Conservation (phyloP, 176 grass and related monocot genomes). For the Carex scoparia region DNA sequence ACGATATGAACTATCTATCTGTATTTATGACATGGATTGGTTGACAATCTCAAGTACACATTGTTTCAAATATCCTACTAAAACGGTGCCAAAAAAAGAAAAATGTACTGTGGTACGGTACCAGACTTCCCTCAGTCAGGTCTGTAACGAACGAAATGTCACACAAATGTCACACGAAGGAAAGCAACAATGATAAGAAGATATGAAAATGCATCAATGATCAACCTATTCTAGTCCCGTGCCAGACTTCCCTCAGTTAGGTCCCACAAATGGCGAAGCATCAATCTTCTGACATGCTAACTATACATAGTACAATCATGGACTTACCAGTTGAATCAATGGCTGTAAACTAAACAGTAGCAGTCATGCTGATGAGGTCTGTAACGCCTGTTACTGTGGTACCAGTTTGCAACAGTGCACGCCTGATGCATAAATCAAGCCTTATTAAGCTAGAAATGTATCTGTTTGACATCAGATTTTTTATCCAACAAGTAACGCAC, state of each 20-base stretch:
- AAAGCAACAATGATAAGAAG: not conserved
- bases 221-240: conserved; percentile 11
- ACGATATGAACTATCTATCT: no score
- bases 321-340: not conserved
- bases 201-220: not conserved
- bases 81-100: no score
- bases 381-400: not conserved
- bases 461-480: not conserved
- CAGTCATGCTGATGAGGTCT: conserved; percentile 6
- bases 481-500: not conserved
- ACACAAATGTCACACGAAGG: not conserved
- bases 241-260: not conserved
- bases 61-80: no score
- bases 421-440: conserved; percentile 9
- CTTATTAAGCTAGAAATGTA: not conserved
- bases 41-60: no score
- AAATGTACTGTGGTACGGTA: no score
- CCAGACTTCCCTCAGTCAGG: no score
- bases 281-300: conserved; percentile 18
- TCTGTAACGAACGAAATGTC: not conserved
- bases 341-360: not conserved
- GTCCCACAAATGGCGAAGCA: conserved; percentile 19
- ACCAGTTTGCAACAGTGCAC: conserved; percentile 8
- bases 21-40: no score
- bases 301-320: conserved; percentile 18